Evolutionary conservation across 208 protist genomes (phyloP).

Genomic region (Trichomonas tenax): DNA sequence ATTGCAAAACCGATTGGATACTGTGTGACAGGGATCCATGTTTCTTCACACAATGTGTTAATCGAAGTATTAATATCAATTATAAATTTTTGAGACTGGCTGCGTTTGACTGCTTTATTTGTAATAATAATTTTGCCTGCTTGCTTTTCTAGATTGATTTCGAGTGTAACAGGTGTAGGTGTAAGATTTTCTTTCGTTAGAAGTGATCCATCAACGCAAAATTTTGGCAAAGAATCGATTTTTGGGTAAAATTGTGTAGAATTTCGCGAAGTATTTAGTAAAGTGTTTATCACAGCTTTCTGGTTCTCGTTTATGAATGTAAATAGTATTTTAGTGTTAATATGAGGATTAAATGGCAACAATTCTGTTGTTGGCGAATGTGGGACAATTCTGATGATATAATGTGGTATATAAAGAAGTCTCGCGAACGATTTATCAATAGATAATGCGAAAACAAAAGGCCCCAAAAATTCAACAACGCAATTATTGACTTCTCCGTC

Average conservation of each 20-base stretch:
- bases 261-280: not conserved
- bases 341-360: not conserved
- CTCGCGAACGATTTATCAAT: not conserved
- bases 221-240: not conserved
- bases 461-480: not conserved
- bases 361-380: not conserved
- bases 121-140: not conserved
- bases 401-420: not conserved
- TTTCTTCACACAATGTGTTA: not conserved
- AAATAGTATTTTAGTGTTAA: not conserved
- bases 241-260: not conserved
- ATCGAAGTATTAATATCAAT: not conserved
- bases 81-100: not conserved
- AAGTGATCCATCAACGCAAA: not conserved
- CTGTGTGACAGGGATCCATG: not conserved
- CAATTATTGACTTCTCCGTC: not conserved
- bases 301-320: not conserved
- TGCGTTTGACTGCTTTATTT: not conserved
- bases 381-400: not conserved
- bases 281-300: not conserved
- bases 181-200: not conserved
- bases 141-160: not conserved
- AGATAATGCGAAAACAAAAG: not conserved
- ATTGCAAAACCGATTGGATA: not conserved
- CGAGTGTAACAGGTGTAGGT: not conserved